Conservation (phyloP, 352 stramenopile species). For the Pythium folliculosum region DNA sequence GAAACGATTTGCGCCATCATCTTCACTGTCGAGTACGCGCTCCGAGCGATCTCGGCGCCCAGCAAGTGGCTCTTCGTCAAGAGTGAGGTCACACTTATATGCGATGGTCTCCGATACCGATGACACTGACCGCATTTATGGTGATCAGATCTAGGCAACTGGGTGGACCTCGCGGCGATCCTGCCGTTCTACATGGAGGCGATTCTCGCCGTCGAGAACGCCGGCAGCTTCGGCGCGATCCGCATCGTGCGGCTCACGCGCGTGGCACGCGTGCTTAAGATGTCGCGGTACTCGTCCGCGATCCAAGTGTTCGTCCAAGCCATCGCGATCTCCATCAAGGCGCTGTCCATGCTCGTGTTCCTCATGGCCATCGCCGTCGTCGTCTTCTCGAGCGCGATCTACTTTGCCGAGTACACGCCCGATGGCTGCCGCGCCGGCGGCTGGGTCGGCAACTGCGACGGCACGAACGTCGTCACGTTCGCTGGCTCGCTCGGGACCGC, state of each 20-base stretch:
- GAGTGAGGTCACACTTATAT: conserved; percentile 31
- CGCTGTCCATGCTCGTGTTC: conserved; percentile 87
- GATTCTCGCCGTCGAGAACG: conserved; percentile 67
- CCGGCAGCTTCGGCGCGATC: conserved; percentile 66
- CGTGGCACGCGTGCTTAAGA: conserved; percentile 84
- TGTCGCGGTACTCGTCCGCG: conserved; percentile 84
- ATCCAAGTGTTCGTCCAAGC: conserved; percentile 85
- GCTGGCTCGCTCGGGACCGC: conserved; percentile 34
- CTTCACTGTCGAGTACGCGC: conserved; percentile 65
- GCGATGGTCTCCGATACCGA: background rate
- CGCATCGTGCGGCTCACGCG: conserved; percentile 83
- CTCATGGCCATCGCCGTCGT: conserved; percentile 86
- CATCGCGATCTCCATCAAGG: conserved; percentile 72
- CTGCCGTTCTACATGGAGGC: conserved; percentile 85
- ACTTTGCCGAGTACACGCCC: conserved; percentile 75
- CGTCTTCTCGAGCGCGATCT: conserved; percentile 84
- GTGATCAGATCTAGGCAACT: conserved; percentile 65
- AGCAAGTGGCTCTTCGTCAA: conserved; percentile 51
- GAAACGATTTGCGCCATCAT: conserved; percentile 54
- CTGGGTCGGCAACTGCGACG: conserved; percentile 56
- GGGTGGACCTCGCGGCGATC: conserved; percentile 82
- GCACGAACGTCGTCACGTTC: background rate
- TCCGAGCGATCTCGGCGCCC: conserved; percentile 51
- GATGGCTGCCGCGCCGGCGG: conserved; percentile 62
- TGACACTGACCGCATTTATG: background rate